These are phyloP conservation scores for Alternaria arbusti DNA, from an alignment of 2,329 filamentous ascomycete genomes.

Conservation along the genomic window DNA sequence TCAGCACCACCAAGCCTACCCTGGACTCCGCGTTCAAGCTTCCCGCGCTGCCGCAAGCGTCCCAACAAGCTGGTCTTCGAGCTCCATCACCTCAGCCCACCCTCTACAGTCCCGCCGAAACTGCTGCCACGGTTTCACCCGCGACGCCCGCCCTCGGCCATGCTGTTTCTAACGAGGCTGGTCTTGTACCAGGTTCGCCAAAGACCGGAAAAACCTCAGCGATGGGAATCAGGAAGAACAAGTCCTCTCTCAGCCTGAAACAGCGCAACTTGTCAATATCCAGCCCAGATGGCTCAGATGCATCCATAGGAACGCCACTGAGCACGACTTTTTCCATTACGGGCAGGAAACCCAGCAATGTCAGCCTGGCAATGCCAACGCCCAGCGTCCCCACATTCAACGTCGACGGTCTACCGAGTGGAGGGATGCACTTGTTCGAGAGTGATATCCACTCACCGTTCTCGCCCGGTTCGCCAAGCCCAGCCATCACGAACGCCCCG, in stretches of 20 bases:
- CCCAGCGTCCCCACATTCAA: slow-evolving; percentile 70
- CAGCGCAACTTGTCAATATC: slow-evolving; percentile 74
- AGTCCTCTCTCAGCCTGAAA: slow-evolving; percentile 68
- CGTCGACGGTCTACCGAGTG: slow-evolving; percentile 62
- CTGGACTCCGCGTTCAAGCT: slow-evolving; percentile 41
- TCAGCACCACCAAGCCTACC: slow-evolving; percentile 32
- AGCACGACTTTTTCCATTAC: slow-evolving; percentile 69
- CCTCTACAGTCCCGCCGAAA: slow-evolving; percentile 51
- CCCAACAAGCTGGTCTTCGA: slow-evolving; percentile 30
- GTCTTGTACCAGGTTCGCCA: slow-evolving; percentile 43
- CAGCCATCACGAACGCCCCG: slow-evolving; percentile 69
- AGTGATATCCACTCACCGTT: slow-evolving; percentile 75
- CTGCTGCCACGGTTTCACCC: slow-evolving; percentile 50
- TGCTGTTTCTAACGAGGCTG: slow-evolving; percentile 54
- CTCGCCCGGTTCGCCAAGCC: slow-evolving; percentile 70
- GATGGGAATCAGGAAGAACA: slow-evolving; percentile 55
- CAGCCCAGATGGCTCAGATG: slow-evolving; percentile 66
- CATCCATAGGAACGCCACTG: slow-evolving; percentile 76
- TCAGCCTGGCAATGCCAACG: slow-evolving; percentile 72
- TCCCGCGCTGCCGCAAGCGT: slow-evolving; percentile 38
- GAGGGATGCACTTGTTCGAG: slow-evolving; percentile 82
- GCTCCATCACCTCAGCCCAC: slow-evolving; percentile 42
- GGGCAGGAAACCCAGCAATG: slow-evolving; percentile 55
- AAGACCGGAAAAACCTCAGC: slow-evolving; percentile 40
- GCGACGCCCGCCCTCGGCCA: slow-evolving; percentile 46